Conservation (phyloP, 805 yeast genomes). For the Spathaspora girioi region DNA sequence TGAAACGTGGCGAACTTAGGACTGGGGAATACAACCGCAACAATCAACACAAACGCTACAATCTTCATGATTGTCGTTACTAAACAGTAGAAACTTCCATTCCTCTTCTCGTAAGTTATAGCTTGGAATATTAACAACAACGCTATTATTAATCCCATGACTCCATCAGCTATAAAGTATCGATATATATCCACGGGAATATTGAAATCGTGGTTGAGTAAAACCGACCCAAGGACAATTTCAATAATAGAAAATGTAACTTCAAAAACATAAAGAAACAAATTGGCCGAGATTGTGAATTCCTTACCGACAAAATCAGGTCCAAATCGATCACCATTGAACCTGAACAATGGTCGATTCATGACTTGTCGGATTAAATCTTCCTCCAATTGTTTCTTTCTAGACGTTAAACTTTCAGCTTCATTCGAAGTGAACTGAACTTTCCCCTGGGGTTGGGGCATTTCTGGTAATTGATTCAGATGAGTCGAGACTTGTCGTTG, state of each 20-base stretch:
- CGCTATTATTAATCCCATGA: conserved; percentile 29
- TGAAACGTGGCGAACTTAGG: conserved; percentile 13
- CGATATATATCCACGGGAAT: conserved; percentile 25
- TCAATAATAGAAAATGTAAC: conserved; percentile 23
- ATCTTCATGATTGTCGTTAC: conserved; percentile 30
- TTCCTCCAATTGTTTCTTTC: conserved; percentile 21
- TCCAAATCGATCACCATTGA: conserved; percentile 11
- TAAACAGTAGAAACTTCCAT: conserved; percentile 39
- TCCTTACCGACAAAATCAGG: conserved; percentile 11
- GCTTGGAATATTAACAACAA: conserved; percentile 32
- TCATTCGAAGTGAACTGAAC: conserved; percentile 6
- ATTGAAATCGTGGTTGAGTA: conserved; percentile 20
- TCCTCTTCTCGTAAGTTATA: conserved; percentile 36
- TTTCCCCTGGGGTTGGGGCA: conserved; percentile 17
- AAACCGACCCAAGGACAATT: conserved; percentile 23
- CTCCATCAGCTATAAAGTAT: conserved; percentile 35
- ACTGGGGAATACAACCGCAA: conserved; percentile 23
- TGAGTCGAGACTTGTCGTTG: conserved; percentile 1
- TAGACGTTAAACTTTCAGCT: conserved; percentile 16
- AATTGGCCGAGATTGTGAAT: conserved; percentile 22
- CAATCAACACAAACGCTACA: conserved; percentile 30
- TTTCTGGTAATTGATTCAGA: conserved; percentile 23
- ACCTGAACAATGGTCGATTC: conserved; percentile 26
- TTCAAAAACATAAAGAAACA: conserved; percentile 29
- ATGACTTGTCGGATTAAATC: conserved; percentile 28